phyloP scores from a whole-genome alignment of 805 yeast species.

The Cyberlindnera mrakii region DNA sequence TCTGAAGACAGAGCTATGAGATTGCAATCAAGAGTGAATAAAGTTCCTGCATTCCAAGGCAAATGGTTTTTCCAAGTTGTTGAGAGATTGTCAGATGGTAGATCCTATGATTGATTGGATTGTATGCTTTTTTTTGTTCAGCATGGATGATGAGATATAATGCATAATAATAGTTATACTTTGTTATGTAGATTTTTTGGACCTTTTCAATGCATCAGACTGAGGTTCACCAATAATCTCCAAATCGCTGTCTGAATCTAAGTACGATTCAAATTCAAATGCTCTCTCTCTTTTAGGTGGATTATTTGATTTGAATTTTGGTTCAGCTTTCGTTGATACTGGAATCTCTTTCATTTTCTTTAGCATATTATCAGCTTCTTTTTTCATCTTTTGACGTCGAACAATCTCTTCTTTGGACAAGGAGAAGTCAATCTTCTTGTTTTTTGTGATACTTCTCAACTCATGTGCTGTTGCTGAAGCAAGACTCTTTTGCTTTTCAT shows the following conservation, averaged over 20 bases:
- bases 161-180: not conserved
- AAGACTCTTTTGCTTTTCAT: slow-evolving; percentile 16
- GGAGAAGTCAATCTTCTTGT: slow-evolving; percentile 27
- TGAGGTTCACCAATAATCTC: not conserved
- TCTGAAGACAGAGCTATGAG: slow-evolving; percentile 75
- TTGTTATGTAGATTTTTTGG: too few species aligned
- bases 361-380: slow-evolving; percentile 24
- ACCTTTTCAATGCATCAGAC: not conserved
- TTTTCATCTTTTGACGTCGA: slow-evolving; percentile 24
- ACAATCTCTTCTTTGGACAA: slow-evolving; percentile 26
- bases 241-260: not conserved
- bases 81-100: slow-evolving; percentile 38
- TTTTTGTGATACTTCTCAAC: slow-evolving; percentile 24
- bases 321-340: not conserved
- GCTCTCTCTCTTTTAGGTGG: not conserved
- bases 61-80: slow-evolving; percentile 54
- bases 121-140: not conserved
- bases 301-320: not conserved
- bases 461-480: slow-evolving; percentile 21
- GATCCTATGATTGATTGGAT: slow-evolving; percentile 19
- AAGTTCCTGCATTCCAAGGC: slow-evolving; percentile 49
- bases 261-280: not conserved
- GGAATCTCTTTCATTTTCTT: slow-evolving; percentile 17
- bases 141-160: not conserved
- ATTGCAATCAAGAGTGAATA: slow-evolving; percentile 53